Evolutionary conservation across 495 filamentous ascomycete species (phyloP), one percentile per base, ranked within the genome.

Genomic region (Rusavskia elegans): DNA sequence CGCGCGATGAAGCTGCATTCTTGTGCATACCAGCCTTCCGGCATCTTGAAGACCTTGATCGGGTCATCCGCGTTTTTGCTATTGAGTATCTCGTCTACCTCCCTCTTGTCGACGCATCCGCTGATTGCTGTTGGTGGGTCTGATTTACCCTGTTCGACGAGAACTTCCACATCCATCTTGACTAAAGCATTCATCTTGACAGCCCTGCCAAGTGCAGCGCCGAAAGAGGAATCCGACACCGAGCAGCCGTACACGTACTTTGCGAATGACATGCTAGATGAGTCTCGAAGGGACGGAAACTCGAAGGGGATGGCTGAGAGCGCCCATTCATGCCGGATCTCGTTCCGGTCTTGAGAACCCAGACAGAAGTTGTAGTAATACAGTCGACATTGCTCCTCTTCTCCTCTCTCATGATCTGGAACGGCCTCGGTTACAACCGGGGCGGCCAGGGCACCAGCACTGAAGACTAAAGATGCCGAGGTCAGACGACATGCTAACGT

Each of bases 221-320:
- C 69, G 53, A 79, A 82, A 8, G 66, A 65, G 2, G 61, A 13
- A 83, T 89, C 30, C 83, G 63, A 55, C 84, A 89, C 67, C 87
- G 88, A 25, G 83, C 84, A 17, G 78, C 84, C 11, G 82, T 85
- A 66, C 84, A 93, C 56, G 75, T 80, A 40, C 80, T 83, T 55
- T 82, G 82, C 50, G 87, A 68, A 10, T 87, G 70, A 45, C 87
- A 83, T 84, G 44, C 72, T 68, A n/a, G 61, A 55, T 40, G 68
- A 66, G 1, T 73, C 63, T 17, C 69, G 66, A 2, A 81, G 50
- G 14, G 72, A 70, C 2, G 81, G 78, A 52, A 83, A 83, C 51
- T 84, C 81, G 51, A 83, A 79, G 1, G 78, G 71, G 42, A 83
- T 76, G 13, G 72, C 67, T 0, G 76, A 70, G 9, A 84, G 68